These are phyloP conservation scores for Debaryomyces udenii DNA, from an alignment of 1,139 yeast species.

Conservation along the genomic window DNA sequence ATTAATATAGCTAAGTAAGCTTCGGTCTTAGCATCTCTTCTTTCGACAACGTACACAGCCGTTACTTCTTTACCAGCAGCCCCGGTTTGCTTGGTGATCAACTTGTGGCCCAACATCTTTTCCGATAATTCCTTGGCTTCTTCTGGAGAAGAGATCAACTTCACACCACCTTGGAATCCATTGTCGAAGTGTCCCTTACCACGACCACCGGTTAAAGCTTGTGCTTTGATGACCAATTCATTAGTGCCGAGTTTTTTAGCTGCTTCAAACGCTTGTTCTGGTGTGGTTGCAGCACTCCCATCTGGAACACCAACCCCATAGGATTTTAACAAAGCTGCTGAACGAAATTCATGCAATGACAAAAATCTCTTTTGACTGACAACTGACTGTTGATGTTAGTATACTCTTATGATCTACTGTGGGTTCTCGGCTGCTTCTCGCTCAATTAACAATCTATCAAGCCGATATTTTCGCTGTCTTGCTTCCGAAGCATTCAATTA, in stretches of 20 bases:
- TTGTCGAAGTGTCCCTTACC: conserved; percentile 98
- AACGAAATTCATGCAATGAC: conserved; percentile 94
- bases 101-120: conserved; percentile 89
- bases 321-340: conserved; percentile 79
- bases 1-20: conserved; percentile 92
- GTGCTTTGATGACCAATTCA: conserved; percentile 95
- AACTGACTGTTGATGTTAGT: conserved; percentile 16
- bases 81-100: conserved; percentile 98
- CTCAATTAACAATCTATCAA: conserved; percentile 1
- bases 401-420: conserved; percentile 5
- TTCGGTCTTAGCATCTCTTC: conserved; percentile 91
- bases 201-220: conserved; percentile 98
- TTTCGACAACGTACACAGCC: conserved; percentile 94
- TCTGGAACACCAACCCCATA: conserved; percentile 92
- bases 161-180: conserved; percentile 97
- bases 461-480: neutral
- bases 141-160: conserved; percentile 80
- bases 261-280: conserved; percentile 82
- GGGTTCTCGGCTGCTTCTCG: conserved; percentile 1
- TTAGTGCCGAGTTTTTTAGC: conserved; percentile 69
- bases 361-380: conserved; percentile 61
- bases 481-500: conserved; percentile 15
- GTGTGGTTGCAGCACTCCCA: conserved; percentile 89
- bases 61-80: conserved; percentile 96
- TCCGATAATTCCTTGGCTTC: conserved; percentile 86